phyloP scores from a whole-genome alignment of 2,329 filamentous ascomycete species.

The Thielaviopsis populi region DNA sequence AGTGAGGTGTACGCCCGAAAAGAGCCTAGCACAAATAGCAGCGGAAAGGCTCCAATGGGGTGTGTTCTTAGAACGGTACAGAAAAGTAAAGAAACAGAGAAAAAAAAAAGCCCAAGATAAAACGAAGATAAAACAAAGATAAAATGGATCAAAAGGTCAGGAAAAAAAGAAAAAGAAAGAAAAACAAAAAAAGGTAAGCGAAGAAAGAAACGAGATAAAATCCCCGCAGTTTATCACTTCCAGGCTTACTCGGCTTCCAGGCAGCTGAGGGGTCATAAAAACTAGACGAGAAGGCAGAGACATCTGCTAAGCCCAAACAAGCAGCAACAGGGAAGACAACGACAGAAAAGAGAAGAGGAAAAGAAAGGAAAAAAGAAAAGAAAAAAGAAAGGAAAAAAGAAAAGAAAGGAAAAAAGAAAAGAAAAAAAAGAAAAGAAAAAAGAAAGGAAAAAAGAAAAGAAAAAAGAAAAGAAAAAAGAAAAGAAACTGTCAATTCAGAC shows the following conservation, averaged over 20 bases:
- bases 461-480: no score
- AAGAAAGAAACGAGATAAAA: no score
- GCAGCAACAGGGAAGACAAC: not conserved
- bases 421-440: not conserved
- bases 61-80: not conserved
- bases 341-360: not conserved
- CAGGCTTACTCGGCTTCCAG: not conserved
- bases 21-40: no score
- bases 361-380: not conserved
- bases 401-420: not conserved
- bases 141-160: no score
- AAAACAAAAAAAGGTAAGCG: not conserved
- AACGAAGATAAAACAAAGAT: not conserved
- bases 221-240: not conserved
- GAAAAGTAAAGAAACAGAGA: no score
- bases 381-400: not conserved
- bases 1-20: no score
- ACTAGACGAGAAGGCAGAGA: constrained; percentile 12
- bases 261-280: constrained; percentile 2
- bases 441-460: no score
- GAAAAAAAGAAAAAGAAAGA: not conserved
- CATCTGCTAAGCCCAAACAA: constrained; percentile 10
- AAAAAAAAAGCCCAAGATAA: no score
- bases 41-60: not conserved
- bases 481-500: not conserved